Evolutionary conservation across 129 eudicot genomes (phyloP).

Genomic region (Tanacetum coccineum): DNA sequence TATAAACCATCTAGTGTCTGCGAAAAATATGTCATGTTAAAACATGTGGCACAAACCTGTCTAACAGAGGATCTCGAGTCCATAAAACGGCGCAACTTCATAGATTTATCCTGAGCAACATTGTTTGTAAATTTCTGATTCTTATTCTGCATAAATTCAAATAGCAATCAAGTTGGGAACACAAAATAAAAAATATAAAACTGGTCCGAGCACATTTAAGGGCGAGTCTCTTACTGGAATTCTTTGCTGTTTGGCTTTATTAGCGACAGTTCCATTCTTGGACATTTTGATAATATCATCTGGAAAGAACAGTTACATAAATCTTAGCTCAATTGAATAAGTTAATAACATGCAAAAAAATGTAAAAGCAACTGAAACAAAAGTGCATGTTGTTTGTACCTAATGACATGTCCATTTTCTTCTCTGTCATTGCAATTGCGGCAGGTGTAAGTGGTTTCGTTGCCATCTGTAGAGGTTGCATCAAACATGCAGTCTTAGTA

Average conservation of each 20-base stretch:
- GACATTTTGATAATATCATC: conserved; percentile 98
- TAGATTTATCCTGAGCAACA: conserved; percentile 51
- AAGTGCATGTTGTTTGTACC: conserved; percentile 34
- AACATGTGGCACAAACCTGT: conserved; percentile 49
- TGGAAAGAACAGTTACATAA: conserved; percentile 15
- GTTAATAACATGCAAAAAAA: background rate
- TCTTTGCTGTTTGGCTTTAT: conserved; percentile 63
- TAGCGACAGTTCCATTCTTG: conserved; percentile 36
- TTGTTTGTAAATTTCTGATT: conserved; percentile 40
- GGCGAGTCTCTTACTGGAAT: conserved; percentile 48
- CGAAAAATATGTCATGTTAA: background rate
- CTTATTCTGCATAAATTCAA: conserved; percentile 50
- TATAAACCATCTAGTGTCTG: background rate
- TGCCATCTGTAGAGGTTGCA: conserved; percentile 59
- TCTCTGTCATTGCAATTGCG: conserved; percentile 94
- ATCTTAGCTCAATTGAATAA: conserved; percentile 7
- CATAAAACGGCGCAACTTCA: conserved; percentile 54
- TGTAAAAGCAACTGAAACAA: background rate
- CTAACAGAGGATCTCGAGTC: conserved; percentile 80
- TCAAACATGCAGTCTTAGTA: background rate
- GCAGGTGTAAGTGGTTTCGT: conserved; percentile 73
- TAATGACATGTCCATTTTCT: conserved; percentile 94
- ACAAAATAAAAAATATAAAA: background rate
- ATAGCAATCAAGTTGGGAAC: background rate
- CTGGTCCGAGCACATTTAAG: background rate